phyloP scores from a whole-genome alignment of 2,329 filamentous ascomycete species.

The Talaromyces sp. region DNA sequence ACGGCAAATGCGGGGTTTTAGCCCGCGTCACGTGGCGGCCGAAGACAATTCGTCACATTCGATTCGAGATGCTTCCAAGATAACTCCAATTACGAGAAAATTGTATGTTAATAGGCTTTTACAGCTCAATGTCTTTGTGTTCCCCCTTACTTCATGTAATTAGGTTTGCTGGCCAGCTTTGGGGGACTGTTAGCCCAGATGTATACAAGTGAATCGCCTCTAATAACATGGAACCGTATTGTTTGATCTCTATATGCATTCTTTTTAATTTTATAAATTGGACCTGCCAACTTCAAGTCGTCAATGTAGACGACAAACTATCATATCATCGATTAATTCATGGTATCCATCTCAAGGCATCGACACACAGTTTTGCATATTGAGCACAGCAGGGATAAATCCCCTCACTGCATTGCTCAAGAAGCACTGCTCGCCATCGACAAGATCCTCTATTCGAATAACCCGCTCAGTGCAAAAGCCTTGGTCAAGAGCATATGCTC shows the following conservation, averaged over 20 bases:
- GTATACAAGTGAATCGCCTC: background rate
- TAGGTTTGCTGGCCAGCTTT: background rate
- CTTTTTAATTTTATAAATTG: background rate
- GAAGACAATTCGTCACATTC: background rate
- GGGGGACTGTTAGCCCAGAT: too few relatives aligned
- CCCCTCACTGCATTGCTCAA: conserved; percentile 83
- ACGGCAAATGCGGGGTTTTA: background rate
- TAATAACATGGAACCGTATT: background rate
- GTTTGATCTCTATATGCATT: background rate
- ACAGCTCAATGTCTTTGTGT: background rate
- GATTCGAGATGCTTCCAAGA: background rate
- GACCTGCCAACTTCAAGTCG: background rate
- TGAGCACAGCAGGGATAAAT: conserved; percentile 50
- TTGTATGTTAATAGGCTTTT: background rate
- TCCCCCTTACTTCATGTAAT: background rate
- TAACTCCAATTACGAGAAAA: background rate
- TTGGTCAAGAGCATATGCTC: conserved; percentile 73
- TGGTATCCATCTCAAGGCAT: background rate
- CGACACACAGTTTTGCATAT: conserved; percentile 6
- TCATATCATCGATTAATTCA: background rate
- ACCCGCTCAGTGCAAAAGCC: conserved; percentile 62
- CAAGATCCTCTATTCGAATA: conserved; percentile 55
- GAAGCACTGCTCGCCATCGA: conserved; percentile 74
- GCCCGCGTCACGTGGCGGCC: background rate
- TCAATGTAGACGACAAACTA: background rate